Base-by-base conservation (phyloP, 1,284 basidiomycete genomes). In the Malassezia sp. region DNA sequence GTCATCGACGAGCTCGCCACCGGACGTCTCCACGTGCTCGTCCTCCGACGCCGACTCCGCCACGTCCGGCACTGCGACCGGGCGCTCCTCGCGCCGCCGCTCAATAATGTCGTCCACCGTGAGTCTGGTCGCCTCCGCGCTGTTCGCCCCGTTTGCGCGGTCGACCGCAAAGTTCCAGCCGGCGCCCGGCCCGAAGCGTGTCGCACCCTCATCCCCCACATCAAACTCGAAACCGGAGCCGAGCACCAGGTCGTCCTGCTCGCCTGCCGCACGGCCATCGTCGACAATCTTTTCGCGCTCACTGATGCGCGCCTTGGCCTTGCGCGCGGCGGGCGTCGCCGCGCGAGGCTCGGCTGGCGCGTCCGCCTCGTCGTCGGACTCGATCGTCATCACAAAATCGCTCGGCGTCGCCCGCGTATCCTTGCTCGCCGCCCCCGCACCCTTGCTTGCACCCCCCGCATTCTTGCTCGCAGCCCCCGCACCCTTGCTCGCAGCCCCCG, bases 21-120 rank as follows among this genome's bases (percentile, higher is more conserved):
- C n/a, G n/a, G n/a, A n/a, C n/a, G n/a, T n/a, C n/a, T n/a, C n/a
- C n/a, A n/a, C n/a, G n/a, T n/a, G n/a, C 11, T 55, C 45, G 5
- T 39, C 34, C 17, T 42, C 44, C 14, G 54, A 43, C 22, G 52
- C 53, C 11, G 42, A 38, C 8, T 28, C 15, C n/a, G 33, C 33
- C 2, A 24, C 20, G 3, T 37, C 47, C 7, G 59, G 54, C n/a
- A 58, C 31, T 5, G 33, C 23, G n/a, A 50, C 22, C 15, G 38
- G n/a, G 5, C 32, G 23, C 6, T 47, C 47, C 3, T 49, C 52
- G 10, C 61, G 52, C 30, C 58, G 52, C 39, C 61, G 56, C 31
- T 68, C 63, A 42, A 70, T 70, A 39, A 70, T 68, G 38, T 67
- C 63, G 36, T 70, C 67, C 5, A 70, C 65, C 9, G 61, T 57